Evolutionary conservation across 345 rosid genomes (phyloP).

Genomic region (Limnanthes douglasii): DNA sequence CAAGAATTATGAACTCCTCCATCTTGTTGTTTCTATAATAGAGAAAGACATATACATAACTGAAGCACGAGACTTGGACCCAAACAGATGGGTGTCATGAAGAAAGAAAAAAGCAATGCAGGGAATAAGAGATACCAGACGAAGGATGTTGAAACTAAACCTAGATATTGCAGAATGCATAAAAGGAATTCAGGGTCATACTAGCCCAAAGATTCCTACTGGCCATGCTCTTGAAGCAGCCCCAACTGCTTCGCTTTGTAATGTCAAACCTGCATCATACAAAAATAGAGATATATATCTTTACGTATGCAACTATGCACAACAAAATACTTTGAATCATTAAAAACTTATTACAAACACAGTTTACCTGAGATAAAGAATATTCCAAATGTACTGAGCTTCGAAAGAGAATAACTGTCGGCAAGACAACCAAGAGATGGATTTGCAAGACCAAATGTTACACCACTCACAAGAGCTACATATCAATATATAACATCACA

Average conservation of each 20-base stretch:
- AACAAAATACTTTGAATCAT: neutral
- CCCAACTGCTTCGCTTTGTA: slow-evolving; percentile 66
- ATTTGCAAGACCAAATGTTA: slow-evolving; percentile 65
- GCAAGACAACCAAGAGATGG: slow-evolving; percentile 83
- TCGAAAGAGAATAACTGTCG: slow-evolving; percentile 53
- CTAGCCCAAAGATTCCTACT: slow-evolving; percentile 79
- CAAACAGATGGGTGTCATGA: too few species aligned
- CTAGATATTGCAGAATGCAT: slow-evolving; percentile 22
- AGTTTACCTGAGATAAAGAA: slow-evolving; percentile 65
- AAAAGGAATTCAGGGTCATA: slow-evolving; percentile 38
- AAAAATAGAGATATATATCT: slow-evolving; percentile 3
- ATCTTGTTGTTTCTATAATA: too few species aligned
- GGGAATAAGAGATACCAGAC: neutral
- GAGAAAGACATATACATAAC: too few species aligned
- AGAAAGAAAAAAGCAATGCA: neutral
- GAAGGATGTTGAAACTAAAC: slow-evolving; percentile 10
- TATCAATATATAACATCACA: slow-evolving; percentile 4
- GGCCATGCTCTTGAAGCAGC: slow-evolving; percentile 85
- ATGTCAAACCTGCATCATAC: slow-evolving; percentile 47
- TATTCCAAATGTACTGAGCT: slow-evolving; percentile 59
- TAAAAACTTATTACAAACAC: neutral
- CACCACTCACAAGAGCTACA: slow-evolving; percentile 79
- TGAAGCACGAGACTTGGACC: too few species aligned
- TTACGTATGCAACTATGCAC: neutral
- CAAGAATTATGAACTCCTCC: too few species aligned